Evolutionary conservation across 345 rosid genomes (phyloP).

Genomic region (Lepidium aucheri): DNA sequence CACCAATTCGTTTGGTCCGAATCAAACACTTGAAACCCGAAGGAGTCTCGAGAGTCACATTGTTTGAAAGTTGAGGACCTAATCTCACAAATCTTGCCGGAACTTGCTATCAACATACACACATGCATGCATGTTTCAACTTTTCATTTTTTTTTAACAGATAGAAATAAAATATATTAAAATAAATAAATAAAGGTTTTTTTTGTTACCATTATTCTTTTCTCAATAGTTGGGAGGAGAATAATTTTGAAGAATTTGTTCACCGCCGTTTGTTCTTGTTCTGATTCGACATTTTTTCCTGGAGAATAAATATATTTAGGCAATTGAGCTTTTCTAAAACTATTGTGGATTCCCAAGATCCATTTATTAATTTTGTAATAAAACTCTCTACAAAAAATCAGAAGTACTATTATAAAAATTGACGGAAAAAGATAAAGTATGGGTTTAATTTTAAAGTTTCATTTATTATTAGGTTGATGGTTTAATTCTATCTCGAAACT

Average conservation of each 20-base stretch:
- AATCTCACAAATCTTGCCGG: slow-evolving; percentile 19
- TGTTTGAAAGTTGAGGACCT: slow-evolving; percentile 17
- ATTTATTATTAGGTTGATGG: too few relatives aligned
- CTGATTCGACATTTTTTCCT: too few relatives aligned
- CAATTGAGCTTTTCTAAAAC: too few relatives aligned
- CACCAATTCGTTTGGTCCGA: neutral
- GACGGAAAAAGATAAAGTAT: too few relatives aligned
- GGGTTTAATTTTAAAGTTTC: too few relatives aligned
- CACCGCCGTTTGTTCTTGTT: neutral
- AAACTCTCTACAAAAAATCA: too few relatives aligned
- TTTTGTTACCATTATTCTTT: slow-evolving; percentile 15
- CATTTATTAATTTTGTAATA: too few relatives aligned
- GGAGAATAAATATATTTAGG: too few relatives aligned
- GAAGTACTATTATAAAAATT: too few relatives aligned
- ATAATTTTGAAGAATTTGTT: slow-evolving; percentile 4
- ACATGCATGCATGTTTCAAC: slow-evolving; percentile 7
- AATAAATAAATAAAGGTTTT: neutral
- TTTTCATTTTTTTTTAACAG: neutral
- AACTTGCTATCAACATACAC: slow-evolving; percentile 4
- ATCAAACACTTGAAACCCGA: slow-evolving; percentile 7
- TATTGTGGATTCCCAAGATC: too few relatives aligned
- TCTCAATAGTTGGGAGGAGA: neutral
- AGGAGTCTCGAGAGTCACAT: slow-evolving; percentile 14
- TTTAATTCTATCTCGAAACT: too few relatives aligned
- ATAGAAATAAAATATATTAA: too few relatives aligned